Evolutionary conservation across 768 basidiomycete species (phyloP).

Genomic region (Russula sp.): DNA sequence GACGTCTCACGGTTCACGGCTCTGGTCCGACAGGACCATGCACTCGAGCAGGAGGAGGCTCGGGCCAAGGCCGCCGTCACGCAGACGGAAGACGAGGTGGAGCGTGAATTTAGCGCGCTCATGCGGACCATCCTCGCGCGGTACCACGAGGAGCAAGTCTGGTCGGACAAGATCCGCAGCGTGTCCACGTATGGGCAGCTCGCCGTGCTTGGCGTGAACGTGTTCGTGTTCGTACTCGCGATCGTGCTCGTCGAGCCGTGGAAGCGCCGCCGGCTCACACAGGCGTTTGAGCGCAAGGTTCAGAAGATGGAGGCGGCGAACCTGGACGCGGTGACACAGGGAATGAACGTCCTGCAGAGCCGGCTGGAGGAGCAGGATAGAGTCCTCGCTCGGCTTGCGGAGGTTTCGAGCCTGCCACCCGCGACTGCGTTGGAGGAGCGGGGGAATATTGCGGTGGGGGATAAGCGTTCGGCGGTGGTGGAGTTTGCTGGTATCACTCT

Average conservation of each 20-base stretch:
- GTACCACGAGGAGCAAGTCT: constrained; percentile 98
- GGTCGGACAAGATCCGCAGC: constrained; percentile 98
- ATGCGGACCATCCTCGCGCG: constrained; percentile 84
- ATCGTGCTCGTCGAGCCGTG: constrained; percentile 93
- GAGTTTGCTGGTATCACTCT: constrained; percentile 14
- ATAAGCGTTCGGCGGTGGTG: constrained; percentile 4
- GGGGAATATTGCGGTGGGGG: background rate
- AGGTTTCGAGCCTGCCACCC: background rate
- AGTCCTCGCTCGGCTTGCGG: background rate
- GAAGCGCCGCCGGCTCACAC: constrained; percentile 81
- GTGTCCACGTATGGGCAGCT: constrained; percentile 91
- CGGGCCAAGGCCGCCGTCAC: constrained; percentile 60
- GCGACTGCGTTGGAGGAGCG: background rate
- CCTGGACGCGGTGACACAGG: background rate
- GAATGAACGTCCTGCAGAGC: constrained; percentile 3
- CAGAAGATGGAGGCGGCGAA: constrained; percentile 42
- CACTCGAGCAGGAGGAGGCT: constrained; percentile 72
- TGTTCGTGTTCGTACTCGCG: constrained; percentile 85
- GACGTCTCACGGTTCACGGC: constrained; percentile 86
- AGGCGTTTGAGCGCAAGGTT: constrained; percentile 85
- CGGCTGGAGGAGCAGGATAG: constrained; percentile 15
- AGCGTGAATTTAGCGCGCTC: constrained; percentile 79
- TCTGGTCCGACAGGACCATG: constrained; percentile 86
- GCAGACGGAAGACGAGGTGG: constrained; percentile 71
- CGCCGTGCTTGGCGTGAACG: constrained; percentile 77